Conservation (phyloP, 192 early-diverging fungal genomes). For the Phlyctochytrium bullatum region DNA sequence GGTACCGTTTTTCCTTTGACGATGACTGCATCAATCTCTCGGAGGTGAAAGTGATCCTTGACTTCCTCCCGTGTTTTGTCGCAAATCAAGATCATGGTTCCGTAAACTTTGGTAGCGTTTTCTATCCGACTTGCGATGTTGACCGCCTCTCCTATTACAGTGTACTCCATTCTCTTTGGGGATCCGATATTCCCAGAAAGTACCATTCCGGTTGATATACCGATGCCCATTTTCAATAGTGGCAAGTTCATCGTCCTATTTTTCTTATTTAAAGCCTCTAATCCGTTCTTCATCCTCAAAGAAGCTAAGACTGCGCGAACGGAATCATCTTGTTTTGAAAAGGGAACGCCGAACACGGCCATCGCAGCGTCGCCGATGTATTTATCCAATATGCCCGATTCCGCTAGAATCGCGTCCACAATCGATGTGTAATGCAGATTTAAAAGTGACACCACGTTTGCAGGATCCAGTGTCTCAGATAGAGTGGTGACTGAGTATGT, state of each 20-base stretch:
- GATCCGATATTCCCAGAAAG: constrained; percentile 31
- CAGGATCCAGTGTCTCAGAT: constrained; percentile 11
- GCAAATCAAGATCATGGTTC: constrained; percentile 32
- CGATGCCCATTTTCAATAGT: constrained; percentile 30
- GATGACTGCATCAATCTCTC: constrained; percentile 41
- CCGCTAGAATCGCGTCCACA: background rate
- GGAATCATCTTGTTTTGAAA: constrained; percentile 11
- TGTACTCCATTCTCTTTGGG: constrained; percentile 17
- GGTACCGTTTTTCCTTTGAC: constrained; percentile 7
- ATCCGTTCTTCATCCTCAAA: constrained; percentile 17
- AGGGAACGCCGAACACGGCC: constrained; percentile 36
- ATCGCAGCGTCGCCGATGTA: constrained; percentile 18
- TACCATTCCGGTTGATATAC: constrained; percentile 33
- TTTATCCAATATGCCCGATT: constrained; percentile 28
- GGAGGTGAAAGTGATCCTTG: constrained; percentile 40
- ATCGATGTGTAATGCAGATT: constrained; percentile 18
- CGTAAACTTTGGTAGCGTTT: constrained; percentile 31
- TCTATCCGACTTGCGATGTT: constrained; percentile 14
- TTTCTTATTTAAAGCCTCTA: constrained; percentile 33
- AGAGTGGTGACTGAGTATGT: constrained; percentile 7
- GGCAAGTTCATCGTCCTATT: constrained; percentile 20
- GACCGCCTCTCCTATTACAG: constrained; percentile 32
- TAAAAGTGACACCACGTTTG: constrained; percentile 12
- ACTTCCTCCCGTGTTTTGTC: constrained; percentile 37
- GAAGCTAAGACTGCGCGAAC: constrained; percentile 16